These are phyloP conservation scores for Sapria himalayana DNA, from an alignment of 345 rosid genomes.

Conservation along the genomic window DNA sequence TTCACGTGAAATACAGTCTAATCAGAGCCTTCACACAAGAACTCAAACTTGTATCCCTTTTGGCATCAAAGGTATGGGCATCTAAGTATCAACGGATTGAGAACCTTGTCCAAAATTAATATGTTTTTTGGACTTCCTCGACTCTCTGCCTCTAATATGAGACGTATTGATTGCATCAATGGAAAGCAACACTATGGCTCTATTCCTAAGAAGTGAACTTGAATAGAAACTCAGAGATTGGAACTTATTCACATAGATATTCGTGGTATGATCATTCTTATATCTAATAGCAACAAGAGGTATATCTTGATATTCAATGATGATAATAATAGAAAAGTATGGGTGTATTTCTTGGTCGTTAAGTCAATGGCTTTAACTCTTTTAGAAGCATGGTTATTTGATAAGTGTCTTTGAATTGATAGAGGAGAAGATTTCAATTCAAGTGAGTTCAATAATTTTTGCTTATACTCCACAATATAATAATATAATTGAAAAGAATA, in stretches of 20 bases:
- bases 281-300: not conserved
- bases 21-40: too few species aligned
- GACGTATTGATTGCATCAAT: not conserved
- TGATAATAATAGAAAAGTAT: conserved; percentile 1
- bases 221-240: not conserved
- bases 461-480: not conserved
- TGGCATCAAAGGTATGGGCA: not conserved
- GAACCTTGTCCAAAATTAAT: not conserved
- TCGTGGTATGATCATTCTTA: not conserved
- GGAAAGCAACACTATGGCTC: conserved; percentile 3
- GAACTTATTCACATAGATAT: not conserved
- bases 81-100: not conserved
- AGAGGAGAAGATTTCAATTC: conserved; percentile 1
- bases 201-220: not conserved
- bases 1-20: not conserved
- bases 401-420: conserved; percentile 3
- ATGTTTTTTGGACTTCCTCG: not conserved
- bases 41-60: too few species aligned
- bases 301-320: not conserved
- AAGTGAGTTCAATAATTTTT: not conserved
- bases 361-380: not conserved
- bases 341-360: not conserved
- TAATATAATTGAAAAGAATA: too few species aligned
- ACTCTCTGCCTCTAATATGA: not conserved
- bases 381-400: not conserved